phyloP scores from a whole-genome alignment of 2,329 filamentous ascomycete species.

The Claviceps capensis region DNA sequence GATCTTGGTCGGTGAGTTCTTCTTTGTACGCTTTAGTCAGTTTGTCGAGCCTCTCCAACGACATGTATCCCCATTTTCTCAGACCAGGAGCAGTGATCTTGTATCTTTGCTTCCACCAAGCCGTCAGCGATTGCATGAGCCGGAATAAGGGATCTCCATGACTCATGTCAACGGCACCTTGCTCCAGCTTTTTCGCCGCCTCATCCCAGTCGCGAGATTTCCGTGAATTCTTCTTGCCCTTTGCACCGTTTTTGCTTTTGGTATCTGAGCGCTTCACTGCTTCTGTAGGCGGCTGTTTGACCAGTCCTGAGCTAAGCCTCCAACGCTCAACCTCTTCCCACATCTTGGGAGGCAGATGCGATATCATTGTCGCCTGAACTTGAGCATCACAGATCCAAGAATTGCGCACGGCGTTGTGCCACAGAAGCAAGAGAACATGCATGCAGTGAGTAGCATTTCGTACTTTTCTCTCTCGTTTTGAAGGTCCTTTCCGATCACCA shows the following conservation, averaged over 20 bases:
- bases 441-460: constrained; percentile 71
- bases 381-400: constrained; percentile 67
- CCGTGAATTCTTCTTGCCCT: constrained; percentile 19
- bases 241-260: constrained; percentile 14
- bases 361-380: constrained; percentile 61
- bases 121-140: constrained; percentile 60
- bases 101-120: constrained; percentile 84
- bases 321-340: constrained; percentile 63
- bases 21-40: constrained; percentile 57
- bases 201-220: constrained; percentile 51
- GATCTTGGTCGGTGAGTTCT: constrained; percentile 43
- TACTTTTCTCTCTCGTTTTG: constrained; percentile 70
- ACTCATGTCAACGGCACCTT: constrained; percentile 61
- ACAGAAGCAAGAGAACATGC: constrained; percentile 78
- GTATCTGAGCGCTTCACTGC: constrained; percentile 11
- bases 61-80: constrained; percentile 81
- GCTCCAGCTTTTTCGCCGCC: constrained; percentile 54
- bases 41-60: constrained; percentile 59
- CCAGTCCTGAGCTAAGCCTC: constrained; percentile 53
- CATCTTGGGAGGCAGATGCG: constrained; percentile 54
- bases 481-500: constrained; percentile 66
- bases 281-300: constrained; percentile 21
- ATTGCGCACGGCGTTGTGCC: constrained; percentile 80
- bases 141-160: constrained; percentile 68
- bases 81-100: constrained; percentile 62